A percentile compares a stretch with the other conserved stretches of the same genome.
Evolutionary conservation across 2,329 filamentous ascomycete genomes (phyloP).

Genomic region (Nigrospora sphaerica): DNA sequence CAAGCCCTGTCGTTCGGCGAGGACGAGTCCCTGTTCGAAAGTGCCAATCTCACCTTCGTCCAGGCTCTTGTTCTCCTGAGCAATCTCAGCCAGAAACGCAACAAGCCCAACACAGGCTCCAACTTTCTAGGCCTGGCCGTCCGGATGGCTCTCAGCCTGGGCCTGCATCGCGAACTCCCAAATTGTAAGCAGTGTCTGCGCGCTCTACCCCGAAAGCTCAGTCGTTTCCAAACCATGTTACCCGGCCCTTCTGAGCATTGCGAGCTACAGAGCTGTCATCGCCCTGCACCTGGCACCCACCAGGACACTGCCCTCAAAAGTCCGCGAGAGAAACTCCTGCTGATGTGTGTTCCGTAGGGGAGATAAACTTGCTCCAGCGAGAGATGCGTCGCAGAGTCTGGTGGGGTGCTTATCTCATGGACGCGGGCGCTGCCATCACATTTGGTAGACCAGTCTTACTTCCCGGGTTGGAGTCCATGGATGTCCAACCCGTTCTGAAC

Average conservation of each 20-base stretch:
- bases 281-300: no score
- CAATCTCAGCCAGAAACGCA: constrained; percentile 38
- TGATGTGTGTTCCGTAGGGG: constrained; percentile 3
- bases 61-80: constrained; percentile 21
- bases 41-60: constrained; percentile 22
- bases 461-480: constrained; percentile 20
- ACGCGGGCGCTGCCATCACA: constrained; percentile 37
- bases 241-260: no score
- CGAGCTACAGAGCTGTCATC: no score
- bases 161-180: constrained; percentile 35
- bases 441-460: constrained; percentile 26
- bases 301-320: no score
- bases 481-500: constrained; percentile 19
- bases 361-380: constrained; percentile 23
- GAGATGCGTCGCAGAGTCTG: constrained; percentile 33
- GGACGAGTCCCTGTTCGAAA: constrained; percentile 22
- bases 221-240: no score
- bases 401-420: constrained; percentile 36
- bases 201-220: no score
- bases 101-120: constrained; percentile 40
- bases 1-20: constrained; percentile 17
- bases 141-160: constrained; percentile 38
- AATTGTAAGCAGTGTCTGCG: constrained; percentile 4
- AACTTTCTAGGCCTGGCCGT: constrained; percentile 39
- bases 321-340: no score